Conservation (phyloP, 805 yeast genomes). For the Saturnispora quitensis region DNA sequence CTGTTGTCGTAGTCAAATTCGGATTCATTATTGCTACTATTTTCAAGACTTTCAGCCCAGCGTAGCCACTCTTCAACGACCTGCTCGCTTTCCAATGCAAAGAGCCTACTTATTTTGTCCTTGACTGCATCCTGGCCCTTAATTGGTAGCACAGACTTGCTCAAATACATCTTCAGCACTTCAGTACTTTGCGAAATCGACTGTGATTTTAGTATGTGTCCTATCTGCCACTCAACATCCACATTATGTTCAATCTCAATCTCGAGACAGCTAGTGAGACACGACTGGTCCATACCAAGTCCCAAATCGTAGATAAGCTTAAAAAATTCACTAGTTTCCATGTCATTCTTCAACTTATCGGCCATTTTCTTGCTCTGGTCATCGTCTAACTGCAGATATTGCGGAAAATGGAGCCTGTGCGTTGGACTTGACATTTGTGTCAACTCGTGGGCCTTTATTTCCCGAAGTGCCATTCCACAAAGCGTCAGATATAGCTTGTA, state of each 20-base stretch:
- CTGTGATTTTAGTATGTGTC: constrained; percentile 4
- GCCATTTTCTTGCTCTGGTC: neutral
- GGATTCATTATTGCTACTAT: neutral
- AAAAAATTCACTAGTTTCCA: neutral
- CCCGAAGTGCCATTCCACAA: neutral
- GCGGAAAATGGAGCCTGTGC: neutral
- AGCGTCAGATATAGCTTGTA: neutral
- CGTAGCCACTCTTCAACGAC: neutral
- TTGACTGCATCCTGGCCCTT: neutral
- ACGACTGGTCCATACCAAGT: neutral
- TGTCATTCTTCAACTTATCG: neutral
- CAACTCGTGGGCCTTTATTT: neutral
- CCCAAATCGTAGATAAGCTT: constrained; percentile 1
- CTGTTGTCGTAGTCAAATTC: neutral
- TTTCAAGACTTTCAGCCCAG: constrained; percentile 2
- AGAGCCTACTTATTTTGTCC: neutral
- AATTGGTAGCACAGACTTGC: neutral
- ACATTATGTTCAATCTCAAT: neutral
- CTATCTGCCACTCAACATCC: constrained; percentile 6
- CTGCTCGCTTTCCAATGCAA: constrained; percentile 2
- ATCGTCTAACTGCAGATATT: neutral
- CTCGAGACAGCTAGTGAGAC: neutral
- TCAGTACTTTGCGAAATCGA: neutral
- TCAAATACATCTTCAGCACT: neutral
- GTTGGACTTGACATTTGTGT: neutral